Percentiles rank a stretch among this genome's conserved stretches.
Conservation (phyloP, 177 flowering plant species). For the Vitis hybrid region DNA sequence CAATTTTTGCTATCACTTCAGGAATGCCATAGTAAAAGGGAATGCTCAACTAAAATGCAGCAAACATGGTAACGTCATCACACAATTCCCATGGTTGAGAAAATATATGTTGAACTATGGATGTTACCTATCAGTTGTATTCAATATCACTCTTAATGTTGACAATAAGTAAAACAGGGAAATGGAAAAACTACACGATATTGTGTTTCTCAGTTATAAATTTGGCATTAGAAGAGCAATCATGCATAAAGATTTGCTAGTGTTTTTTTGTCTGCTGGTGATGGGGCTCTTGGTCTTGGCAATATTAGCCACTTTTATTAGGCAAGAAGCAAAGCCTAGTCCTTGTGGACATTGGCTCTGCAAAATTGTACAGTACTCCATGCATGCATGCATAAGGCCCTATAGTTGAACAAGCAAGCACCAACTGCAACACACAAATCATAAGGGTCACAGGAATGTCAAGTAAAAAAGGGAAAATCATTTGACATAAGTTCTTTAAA, state of each 20-base stretch:
- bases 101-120: no score
- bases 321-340: background rate
- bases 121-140: no score
- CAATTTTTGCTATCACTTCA: background rate
- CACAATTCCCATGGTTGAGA: no score
- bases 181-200: background rate
- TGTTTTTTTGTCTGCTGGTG: background rate
- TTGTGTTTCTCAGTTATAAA: background rate
- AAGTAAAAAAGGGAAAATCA: no score
- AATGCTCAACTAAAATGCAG: no score
- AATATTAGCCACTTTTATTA: background rate
- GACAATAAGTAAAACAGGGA: background rate
- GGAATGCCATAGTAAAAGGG: background rate
- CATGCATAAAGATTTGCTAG: background rate
- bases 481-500: no score
- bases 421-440: no score
- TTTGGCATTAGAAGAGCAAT: background rate
- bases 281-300: background rate
- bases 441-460: no score
- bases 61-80: no score
- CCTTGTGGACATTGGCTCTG: conserved; percentile 14
- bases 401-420: background rate
- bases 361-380: conserved; percentile 19
- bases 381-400: conserved; percentile 9
- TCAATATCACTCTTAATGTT: no score